Conservation (phyloP, 768 basidiomycete species). For the Tulasnella sp. region DNA sequence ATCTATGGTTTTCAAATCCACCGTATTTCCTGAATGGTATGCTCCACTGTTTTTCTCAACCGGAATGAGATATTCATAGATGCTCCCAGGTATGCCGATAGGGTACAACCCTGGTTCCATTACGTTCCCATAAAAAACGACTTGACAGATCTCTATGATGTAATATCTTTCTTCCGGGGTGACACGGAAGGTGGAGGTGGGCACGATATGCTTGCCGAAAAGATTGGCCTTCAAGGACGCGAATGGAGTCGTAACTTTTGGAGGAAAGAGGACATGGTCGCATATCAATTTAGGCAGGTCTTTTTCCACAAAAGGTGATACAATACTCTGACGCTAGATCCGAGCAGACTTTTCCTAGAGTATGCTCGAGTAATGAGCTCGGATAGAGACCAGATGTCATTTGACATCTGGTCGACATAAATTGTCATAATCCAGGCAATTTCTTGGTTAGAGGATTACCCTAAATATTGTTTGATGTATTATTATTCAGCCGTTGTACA, state of each 20-base stretch:
- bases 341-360: slow-evolving; percentile 40
- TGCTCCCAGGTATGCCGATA: slow-evolving; percentile 37
- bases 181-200: slow-evolving; percentile 39
- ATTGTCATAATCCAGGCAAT: no score
- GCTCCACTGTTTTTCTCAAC: not conserved
- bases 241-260: slow-evolving; percentile 46
- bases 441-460: no score
- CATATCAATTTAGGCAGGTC: slow-evolving; percentile 44
- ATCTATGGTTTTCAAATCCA: slow-evolving; percentile 25
- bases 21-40: slow-evolving; percentile 50
- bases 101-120: slow-evolving; percentile 56
- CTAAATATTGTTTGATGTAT: no score
- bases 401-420: no score
- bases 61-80: no score
- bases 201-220: slow-evolving; percentile 45
- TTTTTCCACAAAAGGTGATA: not conserved
- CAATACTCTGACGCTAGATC: not conserved
- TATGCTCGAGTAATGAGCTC: slow-evolving; percentile 40
- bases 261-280: slow-evolving; percentile 46
- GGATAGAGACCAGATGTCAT: slow-evolving; percentile 33
- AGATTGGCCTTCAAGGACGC: slow-evolving; percentile 44
- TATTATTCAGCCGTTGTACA: not conserved
- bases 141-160: slow-evolving; percentile 54
- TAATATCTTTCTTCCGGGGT: slow-evolving; percentile 60
- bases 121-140: slow-evolving; percentile 56